Base-by-base conservation (phyloP, 805 yeast genomes). In the Metschnikowia matae region DNA sequence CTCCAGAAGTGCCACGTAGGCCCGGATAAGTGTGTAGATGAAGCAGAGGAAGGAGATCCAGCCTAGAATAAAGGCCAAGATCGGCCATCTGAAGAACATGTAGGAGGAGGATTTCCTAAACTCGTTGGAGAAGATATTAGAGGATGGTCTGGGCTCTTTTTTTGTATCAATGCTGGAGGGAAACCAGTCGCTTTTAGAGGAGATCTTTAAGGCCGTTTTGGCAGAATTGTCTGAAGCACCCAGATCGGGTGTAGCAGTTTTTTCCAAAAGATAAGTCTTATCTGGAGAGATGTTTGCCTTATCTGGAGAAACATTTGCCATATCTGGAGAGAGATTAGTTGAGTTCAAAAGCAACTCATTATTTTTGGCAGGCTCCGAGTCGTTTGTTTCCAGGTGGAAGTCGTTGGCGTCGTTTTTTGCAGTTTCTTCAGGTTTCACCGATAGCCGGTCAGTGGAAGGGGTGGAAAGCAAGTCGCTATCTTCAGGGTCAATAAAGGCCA, bases 1-100 rank as follows among this genome's bases (percentile, higher is more conserved):
- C 61, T 87, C 95, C 62, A 79, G 81, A 2, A 82, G 63, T 1
- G 87, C 79, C 32, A 87, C 89, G 56, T 81, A 80, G 2, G 79
- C 57, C 41, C 95, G 67, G 1, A 86, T 74, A 1, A 74, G 34
- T 4, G 79, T 63, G 62, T 87, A 87, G 0, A 77, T 42, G 0
- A 73, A 23, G 23, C 81, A 73, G 11, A 87, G 67, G 2, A 82
- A 51, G 0, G 61, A 35, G 1, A 84, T 70, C 89, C 91, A 87
- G 14, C 68, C 32, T 2, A 78, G 55, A 1, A 83, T 78, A 15
- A 79, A 65, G 0, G 78, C 43, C 48, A 87, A 67, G 3, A 85
- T 64, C 0, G 94, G 95, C 79, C 85, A 86, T 40, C 94, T 67
- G 26, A 87, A 68, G 1, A 86, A 37, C 3, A 62, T 57, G 53